Evolutionary conservation across 1,284 basidiomycete genomes (phyloP).

Genomic region (Leccinum laetum): DNA sequence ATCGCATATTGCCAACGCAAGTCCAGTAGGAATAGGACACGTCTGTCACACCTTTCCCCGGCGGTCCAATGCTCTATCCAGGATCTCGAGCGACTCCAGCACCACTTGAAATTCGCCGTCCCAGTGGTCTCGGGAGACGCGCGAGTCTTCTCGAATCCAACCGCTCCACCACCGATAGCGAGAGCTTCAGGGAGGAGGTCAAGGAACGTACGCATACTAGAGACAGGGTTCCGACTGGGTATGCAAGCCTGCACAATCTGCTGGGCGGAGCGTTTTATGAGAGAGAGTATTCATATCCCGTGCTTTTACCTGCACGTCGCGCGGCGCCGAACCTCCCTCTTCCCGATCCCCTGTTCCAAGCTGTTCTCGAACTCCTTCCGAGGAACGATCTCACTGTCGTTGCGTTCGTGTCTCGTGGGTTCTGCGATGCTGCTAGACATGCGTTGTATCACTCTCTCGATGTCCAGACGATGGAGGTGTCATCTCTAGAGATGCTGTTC

Average conservation of each 20-base stretch:
- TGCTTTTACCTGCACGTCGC: not conserved
- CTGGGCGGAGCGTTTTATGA: constrained; percentile 8
- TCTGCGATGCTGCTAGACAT: constrained; percentile 22
- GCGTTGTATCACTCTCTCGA: constrained; percentile 25
- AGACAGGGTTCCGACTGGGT: constrained; percentile 4
- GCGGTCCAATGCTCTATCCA: constrained; percentile 14
- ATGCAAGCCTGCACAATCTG: constrained; percentile 22
- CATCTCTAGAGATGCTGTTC: constrained; percentile 18
- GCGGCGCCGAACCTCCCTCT: constrained; percentile 10
- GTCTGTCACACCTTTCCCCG: constrained; percentile 12
- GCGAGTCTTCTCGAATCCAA: constrained; percentile 27
- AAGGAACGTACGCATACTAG: not conserved
- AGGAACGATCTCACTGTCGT: constrained; percentile 17
- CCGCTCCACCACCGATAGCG: constrained; percentile 14
- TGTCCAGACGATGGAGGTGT: constrained; percentile 13
- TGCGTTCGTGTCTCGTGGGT: constrained; percentile 22
- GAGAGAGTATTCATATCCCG: not conserved
- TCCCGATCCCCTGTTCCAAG: constrained; percentile 20
- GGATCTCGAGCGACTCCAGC: constrained; percentile 23
- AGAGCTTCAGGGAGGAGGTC: constrained; percentile 6
- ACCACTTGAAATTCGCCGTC: constrained; percentile 29
- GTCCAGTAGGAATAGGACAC: constrained; percentile 20
- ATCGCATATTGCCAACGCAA: constrained; percentile 4
- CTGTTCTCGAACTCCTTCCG: constrained; percentile 24
- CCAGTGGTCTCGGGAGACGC: constrained; percentile 32